Evolutionary conservation across 1,284 basidiomycete species (phyloP).

Genomic region (Porodaedalea pini): DNA sequence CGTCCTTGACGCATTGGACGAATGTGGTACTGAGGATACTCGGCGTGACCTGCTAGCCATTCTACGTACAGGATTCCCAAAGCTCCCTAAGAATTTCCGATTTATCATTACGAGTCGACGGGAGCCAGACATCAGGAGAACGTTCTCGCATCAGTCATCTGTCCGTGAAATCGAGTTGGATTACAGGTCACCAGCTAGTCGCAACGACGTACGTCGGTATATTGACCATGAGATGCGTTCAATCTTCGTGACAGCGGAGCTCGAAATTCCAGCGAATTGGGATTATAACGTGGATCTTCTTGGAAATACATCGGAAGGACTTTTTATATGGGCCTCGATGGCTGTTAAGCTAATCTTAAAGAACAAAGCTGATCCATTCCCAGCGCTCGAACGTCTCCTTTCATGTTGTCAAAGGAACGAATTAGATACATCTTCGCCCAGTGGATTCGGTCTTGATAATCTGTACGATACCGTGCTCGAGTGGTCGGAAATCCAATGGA

Average conservation of each 20-base stretch:
- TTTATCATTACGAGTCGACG: neutral
- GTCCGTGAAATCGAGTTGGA: neutral
- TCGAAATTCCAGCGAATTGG: neutral
- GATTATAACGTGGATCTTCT: neutral
- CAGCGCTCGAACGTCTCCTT: neutral
- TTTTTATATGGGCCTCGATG: conserved; percentile 8
- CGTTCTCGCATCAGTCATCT: neutral
- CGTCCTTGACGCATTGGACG: conserved; percentile 8
- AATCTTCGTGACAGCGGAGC: neutral
- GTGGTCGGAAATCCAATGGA: neutral
- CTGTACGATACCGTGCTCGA: neutral
- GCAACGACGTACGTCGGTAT: neutral
- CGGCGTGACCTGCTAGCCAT: neutral
- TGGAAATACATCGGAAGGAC: neutral
- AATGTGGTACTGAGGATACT: neutral
- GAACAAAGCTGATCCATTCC: neutral
- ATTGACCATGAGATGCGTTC: neutral
- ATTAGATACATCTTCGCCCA: no score
- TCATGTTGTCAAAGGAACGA: neutral
- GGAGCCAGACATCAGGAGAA: neutral
- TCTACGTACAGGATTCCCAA: neutral
- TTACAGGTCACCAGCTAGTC: neutral
- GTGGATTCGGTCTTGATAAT: neutral
- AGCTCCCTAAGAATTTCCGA: neutral
- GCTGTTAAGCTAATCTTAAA: neutral